Evolutionary conservation across 345 rosid genomes (phyloP).

Genomic region (Schrenkiella parvula): DNA sequence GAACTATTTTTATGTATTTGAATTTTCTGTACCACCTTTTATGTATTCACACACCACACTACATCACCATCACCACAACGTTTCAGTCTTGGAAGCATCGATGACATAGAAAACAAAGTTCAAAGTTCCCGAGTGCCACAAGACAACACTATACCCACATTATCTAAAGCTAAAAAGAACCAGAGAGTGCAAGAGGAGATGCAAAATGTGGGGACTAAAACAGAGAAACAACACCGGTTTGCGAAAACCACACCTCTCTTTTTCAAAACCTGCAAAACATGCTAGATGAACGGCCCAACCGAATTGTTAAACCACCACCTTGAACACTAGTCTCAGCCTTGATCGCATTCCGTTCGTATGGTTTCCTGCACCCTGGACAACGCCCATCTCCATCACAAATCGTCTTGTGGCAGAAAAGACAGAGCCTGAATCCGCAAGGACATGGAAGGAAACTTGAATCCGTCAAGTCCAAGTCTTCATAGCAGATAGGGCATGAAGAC

Average conservation of each 20-base stretch:
- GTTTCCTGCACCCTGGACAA: constrained; percentile 97
- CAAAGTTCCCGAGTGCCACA: constrained; percentile 47
- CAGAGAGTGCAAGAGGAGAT: constrained; percentile 37
- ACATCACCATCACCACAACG: constrained; percentile 45
- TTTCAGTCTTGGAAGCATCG: constrained; percentile 47
- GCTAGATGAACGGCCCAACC: constrained; percentile 73
- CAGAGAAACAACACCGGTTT: constrained; percentile 31
- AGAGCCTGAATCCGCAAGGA: constrained; percentile 78
- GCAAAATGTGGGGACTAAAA: constrained; percentile 27
- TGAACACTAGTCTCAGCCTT: constrained; percentile 51
- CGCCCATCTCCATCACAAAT: constrained; percentile 92
- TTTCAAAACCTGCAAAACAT: constrained; percentile 74
- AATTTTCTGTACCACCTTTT: constrained; percentile 61
- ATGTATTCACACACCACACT: constrained; percentile 72
- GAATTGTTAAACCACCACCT: constrained; percentile 53
- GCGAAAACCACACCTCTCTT: constrained; percentile 27
- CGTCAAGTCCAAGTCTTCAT: constrained; percentile 79
- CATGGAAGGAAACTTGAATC: constrained; percentile 87
- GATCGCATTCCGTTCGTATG: constrained; percentile 43
- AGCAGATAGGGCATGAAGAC: constrained; percentile 68
- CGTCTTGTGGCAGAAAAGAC: constrained; percentile 94
- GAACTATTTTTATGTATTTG: constrained; percentile 43
- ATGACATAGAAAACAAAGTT: constrained; percentile 48
- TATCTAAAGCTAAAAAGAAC: constrained; percentile 30
- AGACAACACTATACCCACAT: constrained; percentile 47